Conservation (phyloP, 1,139 yeast species). For the Martiniozyma asiatica region DNA sequence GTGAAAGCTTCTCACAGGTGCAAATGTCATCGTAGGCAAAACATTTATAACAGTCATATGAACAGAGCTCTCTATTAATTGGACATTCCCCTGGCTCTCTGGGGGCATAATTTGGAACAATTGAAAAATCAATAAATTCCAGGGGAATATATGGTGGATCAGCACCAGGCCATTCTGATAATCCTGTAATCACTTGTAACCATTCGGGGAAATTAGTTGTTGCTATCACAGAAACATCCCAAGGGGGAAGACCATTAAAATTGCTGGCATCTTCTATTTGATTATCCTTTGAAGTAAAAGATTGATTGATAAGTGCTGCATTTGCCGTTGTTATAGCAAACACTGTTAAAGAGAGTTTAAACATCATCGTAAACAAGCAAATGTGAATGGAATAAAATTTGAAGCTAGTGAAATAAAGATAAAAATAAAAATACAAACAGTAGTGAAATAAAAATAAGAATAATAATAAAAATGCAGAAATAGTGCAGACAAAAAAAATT, state of each 20-base stretch:
- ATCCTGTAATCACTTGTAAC: slow-evolving; percentile 64
- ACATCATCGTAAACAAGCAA: too few relatives aligned
- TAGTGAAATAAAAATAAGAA: too few relatives aligned
- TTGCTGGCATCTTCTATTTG: too few relatives aligned
- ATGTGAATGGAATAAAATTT: too few relatives aligned
- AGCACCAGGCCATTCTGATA: slow-evolving; percentile 69
- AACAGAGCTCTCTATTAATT: slow-evolving; percentile 41
- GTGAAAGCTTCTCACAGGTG: slow-evolving; percentile 65
- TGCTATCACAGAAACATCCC: slow-evolving; percentile 16
- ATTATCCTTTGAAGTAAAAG: too few relatives aligned
- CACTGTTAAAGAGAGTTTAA: too few relatives aligned
- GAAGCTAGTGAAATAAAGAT: too few relatives aligned
- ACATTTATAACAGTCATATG: slow-evolving; percentile 81
- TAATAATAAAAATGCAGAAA: too few relatives aligned
- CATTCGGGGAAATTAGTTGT: slow-evolving; percentile 58
- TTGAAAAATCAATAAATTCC: slow-evolving; percentile 48
- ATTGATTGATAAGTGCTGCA: too few relatives aligned
- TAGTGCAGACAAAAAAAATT: too few relatives aligned
- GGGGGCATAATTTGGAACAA: slow-evolving; percentile 35
- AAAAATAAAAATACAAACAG: too few relatives aligned
- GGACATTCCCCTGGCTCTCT: slow-evolving; percentile 56
- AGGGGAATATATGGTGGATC: slow-evolving; percentile 82
- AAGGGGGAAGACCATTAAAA: slow-evolving; percentile 5
- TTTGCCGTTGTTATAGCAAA: too few relatives aligned
- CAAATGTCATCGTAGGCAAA: slow-evolving; percentile 65